Percentiles rank a stretch among this genome's conserved stretches.
Conservation (phyloP, 495 filamentous ascomycete species). For the Penicillium verhagenii region DNA sequence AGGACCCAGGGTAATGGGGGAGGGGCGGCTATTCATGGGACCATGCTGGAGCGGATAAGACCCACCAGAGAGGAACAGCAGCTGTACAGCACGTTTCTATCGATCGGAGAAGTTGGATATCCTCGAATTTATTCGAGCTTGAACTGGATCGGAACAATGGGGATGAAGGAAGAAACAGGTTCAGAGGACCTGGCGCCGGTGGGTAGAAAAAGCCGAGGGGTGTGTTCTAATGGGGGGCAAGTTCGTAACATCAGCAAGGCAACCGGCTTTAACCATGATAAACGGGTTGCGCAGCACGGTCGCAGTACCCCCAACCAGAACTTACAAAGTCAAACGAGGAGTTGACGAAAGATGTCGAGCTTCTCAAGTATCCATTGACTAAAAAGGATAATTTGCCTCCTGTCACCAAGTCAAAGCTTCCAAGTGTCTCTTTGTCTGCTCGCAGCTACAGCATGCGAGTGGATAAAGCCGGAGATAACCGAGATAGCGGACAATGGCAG, state of each 20-base stretch:
- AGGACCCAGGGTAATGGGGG: constrained; percentile 22
- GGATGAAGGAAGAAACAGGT: constrained; percentile 14
- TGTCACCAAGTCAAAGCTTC: not conserved
- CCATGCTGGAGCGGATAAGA: constrained; percentile 18
- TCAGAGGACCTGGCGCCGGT: constrained; percentile 28
- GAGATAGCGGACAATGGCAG: constrained; percentile 34
- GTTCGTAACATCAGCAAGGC: constrained; percentile 18
- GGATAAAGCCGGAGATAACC: constrained; percentile 40
- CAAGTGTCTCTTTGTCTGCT: not conserved
- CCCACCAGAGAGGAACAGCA: constrained; percentile 22
- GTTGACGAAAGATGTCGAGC: constrained; percentile 4
- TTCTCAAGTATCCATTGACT: constrained; percentile 11
- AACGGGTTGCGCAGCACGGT: not conserved
- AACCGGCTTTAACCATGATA: constrained; percentile 8
- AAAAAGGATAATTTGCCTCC: not conserved
- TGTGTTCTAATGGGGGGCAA: constrained; percentile 12
- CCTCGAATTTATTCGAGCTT: not conserved
- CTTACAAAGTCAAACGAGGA: not conserved
- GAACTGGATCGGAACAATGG: not conserved
- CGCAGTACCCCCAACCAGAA: not conserved
- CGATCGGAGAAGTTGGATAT: not conserved
- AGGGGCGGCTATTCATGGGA: constrained; percentile 22
- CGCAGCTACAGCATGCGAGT: constrained; percentile 16
- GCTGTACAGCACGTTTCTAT: constrained; percentile 18
- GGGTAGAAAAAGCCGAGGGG: constrained; percentile 15